These are phyloP conservation scores for Berberis thunbergii DNA, from an alignment of 164 flowering plant species.

Conservation along the genomic window DNA sequence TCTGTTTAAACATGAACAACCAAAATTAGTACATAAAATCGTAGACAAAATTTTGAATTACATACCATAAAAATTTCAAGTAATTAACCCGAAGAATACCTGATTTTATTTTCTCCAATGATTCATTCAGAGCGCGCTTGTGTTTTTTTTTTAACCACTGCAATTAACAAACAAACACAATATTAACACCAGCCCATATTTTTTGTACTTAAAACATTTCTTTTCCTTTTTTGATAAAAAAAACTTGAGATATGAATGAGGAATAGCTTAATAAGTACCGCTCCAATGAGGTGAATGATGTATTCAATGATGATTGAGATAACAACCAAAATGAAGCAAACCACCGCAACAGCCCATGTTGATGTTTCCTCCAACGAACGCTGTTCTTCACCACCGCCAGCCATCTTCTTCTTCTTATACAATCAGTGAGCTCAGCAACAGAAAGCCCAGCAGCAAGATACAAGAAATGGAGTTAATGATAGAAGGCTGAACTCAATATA, in stretches of 20 bases:
- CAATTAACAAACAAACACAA: not conserved
- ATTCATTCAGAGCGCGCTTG: constrained; percentile 46
- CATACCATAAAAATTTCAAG: too few relatives aligned
- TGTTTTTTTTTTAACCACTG: constrained; percentile 53
- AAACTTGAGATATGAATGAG: not conserved
- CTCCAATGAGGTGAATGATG: constrained; percentile 22
- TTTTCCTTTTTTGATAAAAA: not conserved
- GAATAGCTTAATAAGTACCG: constrained; percentile 8
- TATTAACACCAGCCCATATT: too few relatives aligned
- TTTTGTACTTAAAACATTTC: too few relatives aligned
- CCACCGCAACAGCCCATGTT: constrained; percentile 56
- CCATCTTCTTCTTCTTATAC: constrained; percentile 15
- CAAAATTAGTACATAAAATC: not conserved
- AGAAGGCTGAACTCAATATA: too few relatives aligned
- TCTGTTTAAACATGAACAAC: constrained; percentile 16
- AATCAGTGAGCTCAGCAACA: too few relatives aligned
- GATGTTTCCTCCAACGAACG: constrained; percentile 38
- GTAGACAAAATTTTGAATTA: too few relatives aligned
- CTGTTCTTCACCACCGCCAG: constrained; percentile 15
- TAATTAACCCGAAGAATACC: constrained; percentile 17
- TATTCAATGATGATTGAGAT: constrained; percentile 40
- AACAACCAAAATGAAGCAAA: constrained; percentile 29
- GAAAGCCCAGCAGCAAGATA: too few relatives aligned
- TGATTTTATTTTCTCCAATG: constrained; percentile 60
- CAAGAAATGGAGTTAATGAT: too few relatives aligned